Evolutionary conservation across 768 basidiomycete genomes (phyloP), one percentile per base, ranked within the genome.

Genomic region (Boletus patriciae): DNA sequence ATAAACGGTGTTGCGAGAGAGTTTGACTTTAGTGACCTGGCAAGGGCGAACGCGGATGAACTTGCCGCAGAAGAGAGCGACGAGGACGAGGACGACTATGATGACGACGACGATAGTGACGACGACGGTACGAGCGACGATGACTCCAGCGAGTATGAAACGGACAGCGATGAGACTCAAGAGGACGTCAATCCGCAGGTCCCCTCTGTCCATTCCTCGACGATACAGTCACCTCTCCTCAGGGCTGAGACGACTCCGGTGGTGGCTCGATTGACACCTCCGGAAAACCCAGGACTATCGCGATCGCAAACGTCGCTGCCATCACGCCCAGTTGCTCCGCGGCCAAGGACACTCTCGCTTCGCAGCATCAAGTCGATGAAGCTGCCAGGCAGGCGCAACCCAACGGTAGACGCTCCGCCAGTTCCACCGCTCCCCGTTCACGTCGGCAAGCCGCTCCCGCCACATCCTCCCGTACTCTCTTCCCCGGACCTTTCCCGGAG

Each of bases 1-100:
- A 85, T 98, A 45, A 83, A 91, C 59, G 83, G 86, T 46, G 83
- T 98, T 33, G 85, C 94, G 49, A 82, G 80, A 18, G 92, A 93
- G 64, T 79, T 98, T 48, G 85, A 84, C 68, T 86, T 98, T 59
- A 86, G 89, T 12, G 89, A 91, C 37, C 76, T 95, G 42, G 82
- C 90, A 31, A 78, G 80, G 49, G 92, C 85, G 5, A 90, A 93
- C 65, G 91, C 84, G 10, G 80, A 87, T 48, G 94, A 95, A 63
- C 71, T 93, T 50, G 89, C 85, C 7, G 92, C 87, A 4, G 88
- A 92, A 63, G 85, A 84, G 62, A 80, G 74, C 42, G 82, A 82
- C 33, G 83, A 81, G 11, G 78, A 64, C 31, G 78, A n/a, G n/a
- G n/a, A 72, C 8, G 78, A 80, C 19, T 82, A 77, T 0, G 77